Percentiles rank a stretch among this genome's conserved stretches.
Conservation (phyloP, 2,329 filamentous ascomycete genomes). For the Nothopassalora personata region DNA sequence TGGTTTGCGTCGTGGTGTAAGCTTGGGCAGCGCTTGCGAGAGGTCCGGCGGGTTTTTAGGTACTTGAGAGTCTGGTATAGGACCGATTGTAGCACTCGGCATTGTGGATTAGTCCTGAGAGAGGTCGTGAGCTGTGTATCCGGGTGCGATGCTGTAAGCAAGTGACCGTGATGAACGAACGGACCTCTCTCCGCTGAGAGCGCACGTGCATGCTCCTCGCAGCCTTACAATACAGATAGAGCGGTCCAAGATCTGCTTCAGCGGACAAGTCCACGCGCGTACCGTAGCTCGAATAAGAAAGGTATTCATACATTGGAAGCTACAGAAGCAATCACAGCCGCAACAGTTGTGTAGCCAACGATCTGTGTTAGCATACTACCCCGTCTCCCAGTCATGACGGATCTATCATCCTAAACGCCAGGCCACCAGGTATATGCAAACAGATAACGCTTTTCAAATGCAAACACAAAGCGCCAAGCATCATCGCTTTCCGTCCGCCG, state of each 20-base stretch:
- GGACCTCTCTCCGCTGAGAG: no score
- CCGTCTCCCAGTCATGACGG: neutral
- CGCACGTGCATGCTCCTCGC: no score
- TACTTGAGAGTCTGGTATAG: constrained; percentile 8
- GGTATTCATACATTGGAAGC: neutral
- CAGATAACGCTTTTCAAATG: neutral
- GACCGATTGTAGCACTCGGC: constrained; percentile 8
- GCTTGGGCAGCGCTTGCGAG: constrained; percentile 58
- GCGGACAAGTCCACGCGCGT: no score
- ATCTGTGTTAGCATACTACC: neutral
- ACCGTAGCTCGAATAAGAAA: no score
- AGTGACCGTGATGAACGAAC: neutral
- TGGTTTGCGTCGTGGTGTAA: constrained; percentile 59
- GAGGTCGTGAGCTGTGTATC: neutral
- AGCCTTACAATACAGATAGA: no score
- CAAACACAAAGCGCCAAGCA: neutral
- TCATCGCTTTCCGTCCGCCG: constrained; percentile 7
- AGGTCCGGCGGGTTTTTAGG: constrained; percentile 40
- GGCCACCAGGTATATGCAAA: neutral
- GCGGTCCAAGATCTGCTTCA: no score
- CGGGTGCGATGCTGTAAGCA: neutral
- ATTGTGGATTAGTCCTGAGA: constrained; percentile 3
- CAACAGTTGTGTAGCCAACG: neutral
- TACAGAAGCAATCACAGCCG: neutral
- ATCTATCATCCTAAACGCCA: neutral